These are phyloP conservation scores for Pestalotiopsis sp. DNA, from an alignment of 2,329 filamentous ascomycete genomes.

Conservation along the genomic window DNA sequence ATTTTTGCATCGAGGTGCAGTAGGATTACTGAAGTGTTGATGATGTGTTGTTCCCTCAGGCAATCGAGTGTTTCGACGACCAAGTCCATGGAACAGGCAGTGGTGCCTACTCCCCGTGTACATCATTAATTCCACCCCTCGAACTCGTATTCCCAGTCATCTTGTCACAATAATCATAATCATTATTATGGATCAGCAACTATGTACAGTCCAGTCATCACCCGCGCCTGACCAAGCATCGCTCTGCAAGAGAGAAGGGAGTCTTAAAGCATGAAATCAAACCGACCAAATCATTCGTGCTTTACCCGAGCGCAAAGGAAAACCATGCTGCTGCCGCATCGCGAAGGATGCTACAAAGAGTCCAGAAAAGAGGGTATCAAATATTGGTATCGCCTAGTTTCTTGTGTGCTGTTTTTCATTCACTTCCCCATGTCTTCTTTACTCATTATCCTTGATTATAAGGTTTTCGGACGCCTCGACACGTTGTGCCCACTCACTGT, in stretches of 20 bases:
- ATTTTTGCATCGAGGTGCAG: too few species aligned
- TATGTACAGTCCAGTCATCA: slow-evolving; percentile 3
- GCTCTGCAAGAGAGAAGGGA: neutral
- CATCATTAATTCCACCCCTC: neutral
- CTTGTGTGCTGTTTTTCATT: neutral
- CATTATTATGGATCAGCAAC: neutral
- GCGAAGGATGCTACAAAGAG: neutral
- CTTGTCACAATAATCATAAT: neutral
- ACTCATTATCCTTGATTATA: slow-evolving; percentile 54
- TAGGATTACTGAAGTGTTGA: too few species aligned
- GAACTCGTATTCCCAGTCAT: neutral
- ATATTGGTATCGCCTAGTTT: slow-evolving; percentile 19
- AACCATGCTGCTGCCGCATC: neutral
- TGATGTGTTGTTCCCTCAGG: too few species aligned
- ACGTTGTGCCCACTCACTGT: slow-evolving; percentile 69
- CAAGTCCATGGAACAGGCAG: too few species aligned
- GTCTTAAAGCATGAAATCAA: slow-evolving; percentile 6
- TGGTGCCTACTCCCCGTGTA: neutral
- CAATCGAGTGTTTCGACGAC: too few species aligned
- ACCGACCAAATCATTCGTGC: slow-evolving; percentile 1
- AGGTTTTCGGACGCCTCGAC: slow-evolving; percentile 64
- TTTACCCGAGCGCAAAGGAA: neutral
- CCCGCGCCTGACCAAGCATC: neutral
- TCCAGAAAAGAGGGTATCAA: slow-evolving; percentile 28
- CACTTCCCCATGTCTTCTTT: slow-evolving; percentile 4